Conservation (phyloP, 2,329 filamentous ascomycete species). For the Myrmaecium sp. region DNA sequence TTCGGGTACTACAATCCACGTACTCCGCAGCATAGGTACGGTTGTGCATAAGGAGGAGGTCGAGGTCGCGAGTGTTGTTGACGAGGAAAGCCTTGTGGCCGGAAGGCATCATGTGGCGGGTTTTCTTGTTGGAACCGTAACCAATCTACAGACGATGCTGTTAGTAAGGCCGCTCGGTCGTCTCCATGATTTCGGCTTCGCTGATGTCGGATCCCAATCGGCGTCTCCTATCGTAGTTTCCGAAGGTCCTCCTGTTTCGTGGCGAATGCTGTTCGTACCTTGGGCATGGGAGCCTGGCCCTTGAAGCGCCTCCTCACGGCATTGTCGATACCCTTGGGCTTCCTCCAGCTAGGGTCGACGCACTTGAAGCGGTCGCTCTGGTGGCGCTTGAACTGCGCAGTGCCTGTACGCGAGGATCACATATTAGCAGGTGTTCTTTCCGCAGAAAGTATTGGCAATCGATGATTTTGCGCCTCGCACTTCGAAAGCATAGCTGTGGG, state of each 20-base stretch:
- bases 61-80: conserved; percentile 88
- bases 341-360: conserved; percentile 83
- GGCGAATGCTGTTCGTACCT: conserved; percentile 47
- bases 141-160: conserved; percentile 53
- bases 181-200: neutral
- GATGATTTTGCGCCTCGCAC: neutral
- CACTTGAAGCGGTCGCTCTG: conserved; percentile 96
- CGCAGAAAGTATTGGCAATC: conserved; percentile 1
- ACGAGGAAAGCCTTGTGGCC: conserved; percentile 99
- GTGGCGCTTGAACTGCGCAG: conserved; percentile 90
- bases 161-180: conserved; percentile 12
- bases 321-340: conserved; percentile 99
- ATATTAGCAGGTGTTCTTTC: neutral
- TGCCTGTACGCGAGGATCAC: conserved; percentile 40
- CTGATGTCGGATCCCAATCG: conserved; percentile 1
- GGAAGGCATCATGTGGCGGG: conserved; percentile 94
- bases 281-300: conserved; percentile 91
- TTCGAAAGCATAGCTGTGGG: neutral
- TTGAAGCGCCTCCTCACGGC: conserved; percentile 93
- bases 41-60: conserved; percentile 99
- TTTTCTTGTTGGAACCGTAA: conserved; percentile 99
- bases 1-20: conserved; percentile 22
- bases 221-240: conserved; percentile 1
- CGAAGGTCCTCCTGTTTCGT: neutral
- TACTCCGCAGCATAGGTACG: conserved; percentile 97